Conservation (phyloP, 768 basidiomycete species). For the Sporobolomyces pararoseus region DNA sequence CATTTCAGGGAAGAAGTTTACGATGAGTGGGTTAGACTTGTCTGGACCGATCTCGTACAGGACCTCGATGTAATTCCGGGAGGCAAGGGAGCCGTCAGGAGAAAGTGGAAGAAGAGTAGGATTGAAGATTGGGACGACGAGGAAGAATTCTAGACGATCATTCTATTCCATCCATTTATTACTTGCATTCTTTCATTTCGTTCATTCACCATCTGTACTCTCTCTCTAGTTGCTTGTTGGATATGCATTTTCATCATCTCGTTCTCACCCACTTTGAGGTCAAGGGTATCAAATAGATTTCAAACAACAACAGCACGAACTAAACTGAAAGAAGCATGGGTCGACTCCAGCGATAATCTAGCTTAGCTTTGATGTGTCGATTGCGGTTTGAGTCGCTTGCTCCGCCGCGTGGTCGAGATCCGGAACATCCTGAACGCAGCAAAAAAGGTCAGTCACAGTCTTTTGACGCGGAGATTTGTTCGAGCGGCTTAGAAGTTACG, state of each 20-base stretch:
- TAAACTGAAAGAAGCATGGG: too few species aligned
- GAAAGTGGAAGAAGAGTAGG: conserved; percentile 15
- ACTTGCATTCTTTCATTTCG: background rate
- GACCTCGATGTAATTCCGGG: background rate
- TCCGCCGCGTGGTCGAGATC: background rate
- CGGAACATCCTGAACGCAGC: background rate
- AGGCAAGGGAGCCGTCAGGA: conserved; percentile 3
- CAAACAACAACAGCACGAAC: too few species aligned
- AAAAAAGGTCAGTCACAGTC: background rate
- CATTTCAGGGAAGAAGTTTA: conserved; percentile 36
- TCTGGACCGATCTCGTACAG: conserved; percentile 34
- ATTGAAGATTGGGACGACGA: conserved; percentile 12
- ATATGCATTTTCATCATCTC: too few species aligned
- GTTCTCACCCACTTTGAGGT: too few species aligned
- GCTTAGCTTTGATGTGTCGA: background rate
- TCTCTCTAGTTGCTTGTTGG: too few species aligned
- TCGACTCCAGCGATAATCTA: background rate
- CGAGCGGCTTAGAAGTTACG: background rate
- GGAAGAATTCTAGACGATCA: background rate
- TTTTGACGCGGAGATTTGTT: background rate
- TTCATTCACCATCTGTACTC: too few species aligned
- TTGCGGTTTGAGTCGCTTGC: background rate
- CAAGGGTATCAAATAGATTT: too few species aligned
- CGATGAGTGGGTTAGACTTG: conserved; percentile 34
- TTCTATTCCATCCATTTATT: background rate